A percentile compares a stretch with the other conserved stretches of the same genome.
phyloP scores from a whole-genome alignment of 2,329 filamentous ascomycete species.

The Penicillium sp. region DNA sequence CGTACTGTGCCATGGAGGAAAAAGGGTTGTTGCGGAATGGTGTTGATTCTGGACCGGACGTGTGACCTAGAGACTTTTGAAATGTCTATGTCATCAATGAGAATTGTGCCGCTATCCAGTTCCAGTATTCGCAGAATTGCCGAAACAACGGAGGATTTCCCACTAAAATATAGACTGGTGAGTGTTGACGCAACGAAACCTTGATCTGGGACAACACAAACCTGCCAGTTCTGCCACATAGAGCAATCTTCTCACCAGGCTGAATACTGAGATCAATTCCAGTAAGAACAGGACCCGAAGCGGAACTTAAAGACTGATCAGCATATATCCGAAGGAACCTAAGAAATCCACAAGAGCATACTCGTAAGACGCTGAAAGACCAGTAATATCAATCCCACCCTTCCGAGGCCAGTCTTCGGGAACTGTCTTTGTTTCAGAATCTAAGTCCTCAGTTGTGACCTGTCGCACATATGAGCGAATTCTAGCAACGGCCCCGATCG shows the following conservation, averaged over 20 bases:
- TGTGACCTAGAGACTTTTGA: constrained; percentile 17
- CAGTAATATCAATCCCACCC: constrained; percentile 36
- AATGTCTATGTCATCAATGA: constrained; percentile 28
- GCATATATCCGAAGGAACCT: background rate
- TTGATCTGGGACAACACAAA: constrained; percentile 3
- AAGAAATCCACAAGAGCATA: constrained; percentile 6
- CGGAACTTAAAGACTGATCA: constrained; percentile 1
- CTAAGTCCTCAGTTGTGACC: constrained; percentile 39
- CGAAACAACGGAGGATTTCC: constrained; percentile 29
- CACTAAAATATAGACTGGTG: constrained; percentile 9
- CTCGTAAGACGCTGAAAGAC: constrained; percentile 39
- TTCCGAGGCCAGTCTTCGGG: constrained; percentile 35
- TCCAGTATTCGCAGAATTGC: constrained; percentile 29
- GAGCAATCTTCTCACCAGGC: constrained; percentile 27
- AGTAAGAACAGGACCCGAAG: constrained; percentile 15
- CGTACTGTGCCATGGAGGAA: constrained; percentile 23
- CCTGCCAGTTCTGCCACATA: constrained; percentile 32
- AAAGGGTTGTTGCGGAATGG: constrained; percentile 30
- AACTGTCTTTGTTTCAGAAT: constrained; percentile 31
- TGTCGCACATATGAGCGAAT: constrained; percentile 48
- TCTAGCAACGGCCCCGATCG: constrained; percentile 22
- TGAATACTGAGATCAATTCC: constrained; percentile 20
- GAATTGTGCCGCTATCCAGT: constrained; percentile 23
- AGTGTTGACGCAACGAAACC: background rate
- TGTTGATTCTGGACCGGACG: constrained; percentile 25